Evolutionary conservation across 148 eudicot species (phyloP).

Genomic region (Rhododendron molle): DNA sequence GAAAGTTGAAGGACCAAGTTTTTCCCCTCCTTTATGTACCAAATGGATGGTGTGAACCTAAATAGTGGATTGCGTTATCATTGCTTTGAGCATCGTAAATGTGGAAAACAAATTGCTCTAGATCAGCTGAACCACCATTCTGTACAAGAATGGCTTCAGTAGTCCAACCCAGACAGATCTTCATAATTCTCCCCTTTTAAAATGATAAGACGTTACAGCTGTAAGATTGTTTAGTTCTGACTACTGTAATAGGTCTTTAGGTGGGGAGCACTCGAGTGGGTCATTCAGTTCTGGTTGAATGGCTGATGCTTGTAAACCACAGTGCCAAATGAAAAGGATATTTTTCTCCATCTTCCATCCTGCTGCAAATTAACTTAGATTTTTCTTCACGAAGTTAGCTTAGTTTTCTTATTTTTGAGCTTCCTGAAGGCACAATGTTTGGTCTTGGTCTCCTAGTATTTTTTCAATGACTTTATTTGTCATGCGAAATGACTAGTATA

Average conservation of each 20-base stretch:
- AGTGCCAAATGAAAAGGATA: background rate
- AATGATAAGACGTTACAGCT: background rate
- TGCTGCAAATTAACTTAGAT: background rate
- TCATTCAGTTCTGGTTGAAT: background rate
- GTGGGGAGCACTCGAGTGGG: background rate
- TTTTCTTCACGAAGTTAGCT: background rate
- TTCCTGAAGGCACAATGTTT: background rate
- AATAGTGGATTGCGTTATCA: background rate
- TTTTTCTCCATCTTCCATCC: background rate
- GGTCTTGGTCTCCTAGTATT: background rate
- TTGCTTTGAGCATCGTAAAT: background rate
- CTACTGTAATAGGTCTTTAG: background rate
- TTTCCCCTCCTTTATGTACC: background rate
- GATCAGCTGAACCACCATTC: background rate
- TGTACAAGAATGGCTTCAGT: background rate
- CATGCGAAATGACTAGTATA: background rate
- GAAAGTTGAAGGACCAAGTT: background rate
- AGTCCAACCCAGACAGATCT: background rate
- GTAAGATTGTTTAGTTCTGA: background rate
- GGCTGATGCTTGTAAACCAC: background rate
- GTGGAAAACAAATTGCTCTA: background rate
- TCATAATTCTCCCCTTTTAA: background rate
- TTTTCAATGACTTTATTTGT: background rate
- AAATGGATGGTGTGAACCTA: background rate
- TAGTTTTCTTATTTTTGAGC: background rate